Evolutionary conservation across 2,329 filamentous ascomycete species (phyloP), one percentile per base, ranked within the genome.

Genomic region (Colletotrichum chrysophilum): DNA sequence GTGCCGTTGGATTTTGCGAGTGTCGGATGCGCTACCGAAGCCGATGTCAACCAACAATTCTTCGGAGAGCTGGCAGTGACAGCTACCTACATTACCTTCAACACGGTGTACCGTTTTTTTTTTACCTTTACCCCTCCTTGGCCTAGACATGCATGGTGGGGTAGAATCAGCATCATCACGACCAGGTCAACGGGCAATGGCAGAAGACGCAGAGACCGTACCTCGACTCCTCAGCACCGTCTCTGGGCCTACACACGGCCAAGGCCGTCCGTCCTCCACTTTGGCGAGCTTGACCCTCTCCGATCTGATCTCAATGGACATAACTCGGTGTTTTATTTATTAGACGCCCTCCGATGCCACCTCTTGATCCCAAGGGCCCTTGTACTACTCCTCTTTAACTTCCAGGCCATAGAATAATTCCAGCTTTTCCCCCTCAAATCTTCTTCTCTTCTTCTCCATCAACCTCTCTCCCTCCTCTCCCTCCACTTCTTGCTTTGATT

Each of bases 241-340:
- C 43, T 52, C 43, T 52, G 43, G n/a, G 43, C 43, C n/a, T 52
- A 52, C 43, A 52, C 43, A 52, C 58, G 58, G 66, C 72, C 73
- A 75, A 65, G 70, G n/a, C 70, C 73, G 38, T 32, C 60, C 62
- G 52, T 71, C 75, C 75, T 75, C 72, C 75, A 77, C 72, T 71
- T 71, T 60, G 71, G 30, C 65, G 52, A 72, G 64, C 64, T 73
- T 68, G 52, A 64, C 62, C 64, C 55, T 58, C 36, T 34, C 74
- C 74, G 74, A 76, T 69, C 74, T 52, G 74, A 76, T 74, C 64
- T 76, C 70, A 69, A 69, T 69, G 74, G 74, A 76, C 74, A 74
- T 76, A 76, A 74, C 74, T 76, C 74, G 74, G 74, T 67, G 65
- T 76, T 74, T 74, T 76, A 76, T 65, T 69, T 76, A 74, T 74